Evolutionary conservation across 805 yeast genomes (phyloP).

Genomic region (Saturnispora halmiae): DNA sequence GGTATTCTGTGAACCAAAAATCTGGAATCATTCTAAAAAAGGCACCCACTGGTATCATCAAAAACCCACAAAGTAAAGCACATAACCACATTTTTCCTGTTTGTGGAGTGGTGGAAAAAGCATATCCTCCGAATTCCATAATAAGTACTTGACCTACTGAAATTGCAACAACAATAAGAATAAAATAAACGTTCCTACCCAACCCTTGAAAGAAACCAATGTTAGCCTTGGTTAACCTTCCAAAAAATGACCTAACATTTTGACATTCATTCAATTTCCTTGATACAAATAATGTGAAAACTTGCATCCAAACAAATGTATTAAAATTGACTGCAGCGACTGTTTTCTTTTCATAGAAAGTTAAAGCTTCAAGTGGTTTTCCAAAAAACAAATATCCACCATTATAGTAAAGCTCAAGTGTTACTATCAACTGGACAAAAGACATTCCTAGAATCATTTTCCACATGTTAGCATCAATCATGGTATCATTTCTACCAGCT

Average conservation of each 20-base stretch:
- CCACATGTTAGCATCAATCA: slow-evolving; percentile 93
- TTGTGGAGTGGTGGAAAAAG: slow-evolving; percentile 74
- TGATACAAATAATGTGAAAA: slow-evolving; percentile 84
- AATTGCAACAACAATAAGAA: slow-evolving; percentile 61
- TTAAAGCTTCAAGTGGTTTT: slow-evolving; percentile 13
- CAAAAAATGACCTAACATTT: slow-evolving; percentile 46
- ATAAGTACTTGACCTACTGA: slow-evolving; percentile 80
- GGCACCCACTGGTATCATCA: slow-evolving; percentile 74
- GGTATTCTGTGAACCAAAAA: slow-evolving; percentile 50
- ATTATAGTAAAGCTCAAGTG: slow-evolving; percentile 74
- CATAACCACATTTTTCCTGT: slow-evolving; percentile 86
- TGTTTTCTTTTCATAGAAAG: slow-evolving; percentile 43
- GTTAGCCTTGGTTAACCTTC: slow-evolving; percentile 52
- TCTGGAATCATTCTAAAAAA: slow-evolving; percentile 79
- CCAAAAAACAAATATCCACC: slow-evolving; percentile 55
- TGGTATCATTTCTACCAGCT: slow-evolving; percentile 66
- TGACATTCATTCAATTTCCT: slow-evolving; percentile 79
- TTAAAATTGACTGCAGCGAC: slow-evolving; percentile 84
- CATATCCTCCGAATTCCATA: slow-evolving; percentile 96
- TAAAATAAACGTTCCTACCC: slow-evolving; percentile 73
- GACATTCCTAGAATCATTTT: slow-evolving; percentile 94
- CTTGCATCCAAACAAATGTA: slow-evolving; percentile 95
- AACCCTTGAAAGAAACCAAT: slow-evolving; percentile 79
- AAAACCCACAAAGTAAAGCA: slow-evolving; percentile 70
- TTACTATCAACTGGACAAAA: slow-evolving; percentile 63